phyloP scores from a whole-genome alignment of 192 early-diverging fungal genomes.

The Kickxella alabastrina region DNA sequence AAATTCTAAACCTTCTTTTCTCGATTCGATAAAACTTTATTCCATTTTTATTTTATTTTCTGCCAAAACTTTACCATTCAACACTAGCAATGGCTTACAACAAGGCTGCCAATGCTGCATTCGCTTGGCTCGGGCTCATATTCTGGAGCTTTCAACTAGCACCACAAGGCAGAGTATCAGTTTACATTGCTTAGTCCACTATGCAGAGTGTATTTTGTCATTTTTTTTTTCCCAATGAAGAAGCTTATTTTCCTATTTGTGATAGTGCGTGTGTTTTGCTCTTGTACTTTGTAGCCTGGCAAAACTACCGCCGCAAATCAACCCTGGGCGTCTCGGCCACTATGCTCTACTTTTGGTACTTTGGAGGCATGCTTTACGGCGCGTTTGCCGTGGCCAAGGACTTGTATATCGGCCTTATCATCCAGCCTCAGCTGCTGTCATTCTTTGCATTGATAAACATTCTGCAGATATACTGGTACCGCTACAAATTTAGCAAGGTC shows the following conservation, averaged over 20 bases:
- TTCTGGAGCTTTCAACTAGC: conserved; percentile 53
- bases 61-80: too few species aligned
- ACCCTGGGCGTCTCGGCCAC: conserved; percentile 41
- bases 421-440: conserved; percentile 49
- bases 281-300: conserved; percentile 47
- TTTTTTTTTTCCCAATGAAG: conserved; percentile 5
- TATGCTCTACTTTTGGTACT: conserved; percentile 50
- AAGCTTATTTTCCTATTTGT: conserved; percentile 11
- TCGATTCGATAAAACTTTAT: background rate
- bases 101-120: conserved; percentile 30
- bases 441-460: conserved; percentile 46
- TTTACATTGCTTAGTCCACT: background rate
- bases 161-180: conserved; percentile 49
- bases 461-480: conserved; percentile 41
- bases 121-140: conserved; percentile 46
- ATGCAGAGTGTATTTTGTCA: background rate
- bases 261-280: background rate
- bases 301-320: conserved; percentile 46
- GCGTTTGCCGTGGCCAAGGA: conserved; percentile 34
- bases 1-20: too few species aligned
- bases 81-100: conserved; percentile 53
- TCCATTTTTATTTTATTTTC: too few species aligned
- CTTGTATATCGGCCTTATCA: conserved; percentile 40
- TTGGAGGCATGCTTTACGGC: conserved; percentile 42
- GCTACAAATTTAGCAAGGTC: conserved; percentile 20